Evolutionary conservation across 1,284 basidiomycete genomes (phyloP).

Genomic region (Thecaphora frezii): DNA sequence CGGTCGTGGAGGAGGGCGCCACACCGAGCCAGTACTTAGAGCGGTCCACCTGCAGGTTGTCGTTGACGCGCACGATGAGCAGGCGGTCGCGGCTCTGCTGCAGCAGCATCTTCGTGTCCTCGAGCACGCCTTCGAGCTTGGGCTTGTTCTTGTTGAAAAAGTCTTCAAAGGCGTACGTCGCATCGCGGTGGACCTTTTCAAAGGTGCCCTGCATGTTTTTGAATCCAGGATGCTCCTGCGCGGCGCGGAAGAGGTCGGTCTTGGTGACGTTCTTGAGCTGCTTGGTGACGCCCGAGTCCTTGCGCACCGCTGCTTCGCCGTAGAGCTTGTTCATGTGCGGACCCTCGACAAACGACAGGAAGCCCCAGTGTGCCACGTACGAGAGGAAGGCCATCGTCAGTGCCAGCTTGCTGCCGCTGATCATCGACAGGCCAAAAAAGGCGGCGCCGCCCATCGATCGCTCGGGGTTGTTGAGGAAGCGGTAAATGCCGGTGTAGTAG

Average conservation of each 20-base stretch:
- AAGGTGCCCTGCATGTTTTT: conserved; percentile 88
- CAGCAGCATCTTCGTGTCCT: conserved; percentile 88
- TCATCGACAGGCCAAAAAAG: conserved; percentile 87
- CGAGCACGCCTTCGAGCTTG: conserved; percentile 63
- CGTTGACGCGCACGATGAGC: conserved; percentile 41
- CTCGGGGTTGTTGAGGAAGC: conserved; percentile 92
- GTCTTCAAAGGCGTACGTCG: conserved; percentile 84
- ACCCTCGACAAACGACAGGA: conserved; percentile 61
- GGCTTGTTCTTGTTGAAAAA: conserved; percentile 71
- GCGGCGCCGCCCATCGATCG: conserved; percentile 84
- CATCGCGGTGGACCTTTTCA: conserved; percentile 91
- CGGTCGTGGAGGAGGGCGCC: neutral
- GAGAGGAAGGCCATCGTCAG: conserved; percentile 80
- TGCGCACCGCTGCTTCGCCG: conserved; percentile 78
- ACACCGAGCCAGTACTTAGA: conserved; percentile 27
- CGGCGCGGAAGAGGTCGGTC: conserved; percentile 55
- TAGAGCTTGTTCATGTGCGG: conserved; percentile 97
- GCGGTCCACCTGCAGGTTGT: conserved; percentile 42
- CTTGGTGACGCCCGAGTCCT: conserved; percentile 94
- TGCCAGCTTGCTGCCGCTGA: conserved; percentile 85
- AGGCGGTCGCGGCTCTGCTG: conserved; percentile 80
- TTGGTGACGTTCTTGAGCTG: conserved; percentile 78
- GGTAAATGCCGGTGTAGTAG: conserved; percentile 93
- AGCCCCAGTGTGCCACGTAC: conserved; percentile 66
- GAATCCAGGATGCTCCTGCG: conserved; percentile 63